phyloP scores from a whole-genome alignment of 2,329 filamentous ascomycete species.

The Hypoxylon sp. region DNA sequence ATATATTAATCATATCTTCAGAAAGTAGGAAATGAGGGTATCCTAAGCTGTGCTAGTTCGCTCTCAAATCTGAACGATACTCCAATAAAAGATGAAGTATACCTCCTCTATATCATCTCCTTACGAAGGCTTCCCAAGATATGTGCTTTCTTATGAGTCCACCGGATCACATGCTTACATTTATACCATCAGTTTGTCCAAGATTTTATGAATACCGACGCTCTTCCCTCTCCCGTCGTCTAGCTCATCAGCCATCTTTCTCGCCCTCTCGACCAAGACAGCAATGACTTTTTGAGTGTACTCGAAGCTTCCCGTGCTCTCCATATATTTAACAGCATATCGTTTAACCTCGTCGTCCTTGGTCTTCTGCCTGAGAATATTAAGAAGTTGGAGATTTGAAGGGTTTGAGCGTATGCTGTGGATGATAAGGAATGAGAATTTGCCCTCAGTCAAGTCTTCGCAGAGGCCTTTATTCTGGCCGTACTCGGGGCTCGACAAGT shows the following conservation, averaged over 20 bases:
- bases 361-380: constrained; percentile 93
- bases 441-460: constrained; percentile 96
- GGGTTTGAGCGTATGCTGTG: constrained; percentile 88
- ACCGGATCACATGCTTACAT: background rate
- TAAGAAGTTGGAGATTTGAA: constrained; percentile 83
- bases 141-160: background rate
- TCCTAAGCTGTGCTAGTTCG: constrained; percentile 33
- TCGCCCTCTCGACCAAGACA: constrained; percentile 75
- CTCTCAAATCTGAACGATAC: constrained; percentile 20
- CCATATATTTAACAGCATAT: constrained; percentile 93
- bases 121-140: background rate
- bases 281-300: constrained; percentile 81
- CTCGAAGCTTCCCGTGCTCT: constrained; percentile 87
- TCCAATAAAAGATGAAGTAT: constrained; percentile 15
- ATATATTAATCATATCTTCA: constrained; percentile 6
- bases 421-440: constrained; percentile 96
- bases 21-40: constrained; percentile 38
- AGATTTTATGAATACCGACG: constrained; percentile 73
- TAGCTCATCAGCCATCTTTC: constrained; percentile 73
- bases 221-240: constrained; percentile 72
- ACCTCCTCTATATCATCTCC: background rate
- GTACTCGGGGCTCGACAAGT: constrained; percentile 82
- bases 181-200: constrained; percentile 73
- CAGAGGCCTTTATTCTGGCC: constrained; percentile 91
- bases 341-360: constrained; percentile 88